A percentile compares a stretch with the other conserved stretches of the same genome.
These are phyloP conservation scores for Colletotrichum sp. DNA, from an alignment of 2,329 filamentous ascomycete genomes.

Conservation along the genomic window DNA sequence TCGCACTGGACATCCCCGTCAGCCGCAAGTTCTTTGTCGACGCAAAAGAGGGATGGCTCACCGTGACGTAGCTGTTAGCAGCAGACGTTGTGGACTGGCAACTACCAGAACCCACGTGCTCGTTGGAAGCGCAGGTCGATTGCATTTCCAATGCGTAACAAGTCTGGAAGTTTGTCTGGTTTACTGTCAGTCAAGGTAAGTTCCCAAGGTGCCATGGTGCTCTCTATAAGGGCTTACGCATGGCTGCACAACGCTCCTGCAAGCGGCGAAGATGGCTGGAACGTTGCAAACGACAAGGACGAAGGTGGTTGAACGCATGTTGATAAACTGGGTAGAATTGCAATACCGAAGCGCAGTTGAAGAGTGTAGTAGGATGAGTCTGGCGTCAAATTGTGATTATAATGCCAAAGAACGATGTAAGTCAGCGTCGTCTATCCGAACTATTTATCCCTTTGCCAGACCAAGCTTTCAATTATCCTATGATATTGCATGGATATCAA, in stretches of 20 bases:
- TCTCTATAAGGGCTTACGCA: background rate
- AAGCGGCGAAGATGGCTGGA: background rate
- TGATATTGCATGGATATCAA: fast-evolving
- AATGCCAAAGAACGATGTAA: background rate
- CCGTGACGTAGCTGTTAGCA: background rate
- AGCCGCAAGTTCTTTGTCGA: background rate
- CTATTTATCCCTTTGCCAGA: background rate
- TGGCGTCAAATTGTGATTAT: background rate
- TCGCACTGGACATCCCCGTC: background rate
- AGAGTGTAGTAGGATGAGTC: background rate
- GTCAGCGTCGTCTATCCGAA: background rate
- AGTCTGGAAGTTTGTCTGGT: background rate
- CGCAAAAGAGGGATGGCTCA: background rate
- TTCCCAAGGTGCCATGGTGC: background rate
- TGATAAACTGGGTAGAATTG: background rate
- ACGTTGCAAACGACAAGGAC: background rate
- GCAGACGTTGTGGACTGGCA: background rate
- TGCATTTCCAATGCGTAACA: background rate
- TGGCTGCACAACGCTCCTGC: background rate
- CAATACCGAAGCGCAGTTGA: background rate
- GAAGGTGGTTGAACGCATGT: background rate
- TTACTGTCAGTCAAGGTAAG: background rate
- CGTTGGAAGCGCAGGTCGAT: background rate
- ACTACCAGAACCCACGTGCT: background rate
- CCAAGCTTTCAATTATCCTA: fast-evolving